These are phyloP conservation scores for Oryza meyeriana DNA, from an alignment of 176 grass and related monocot species.

Conservation along the genomic window DNA sequence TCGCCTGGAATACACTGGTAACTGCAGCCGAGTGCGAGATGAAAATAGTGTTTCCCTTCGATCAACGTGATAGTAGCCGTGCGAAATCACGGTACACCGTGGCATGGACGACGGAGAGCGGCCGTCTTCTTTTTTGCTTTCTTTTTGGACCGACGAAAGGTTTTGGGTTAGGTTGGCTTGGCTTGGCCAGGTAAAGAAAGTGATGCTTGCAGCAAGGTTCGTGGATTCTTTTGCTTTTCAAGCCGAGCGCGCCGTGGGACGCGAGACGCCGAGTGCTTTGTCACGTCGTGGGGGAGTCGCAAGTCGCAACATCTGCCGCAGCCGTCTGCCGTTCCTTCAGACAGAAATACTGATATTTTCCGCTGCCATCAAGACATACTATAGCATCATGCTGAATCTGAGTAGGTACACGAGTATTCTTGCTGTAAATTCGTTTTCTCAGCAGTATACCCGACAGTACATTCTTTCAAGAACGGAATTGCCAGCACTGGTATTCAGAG, in stretches of 20 bases:
- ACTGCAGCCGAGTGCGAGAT: not conserved
- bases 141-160: not conserved
- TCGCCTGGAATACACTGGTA: not conserved
- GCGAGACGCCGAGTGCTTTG: conserved; percentile 9
- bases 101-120: too few relatives aligned
- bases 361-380: not conserved
- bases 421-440: not conserved
- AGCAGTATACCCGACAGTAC: too few relatives aligned
- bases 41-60: not conserved
- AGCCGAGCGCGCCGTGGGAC: not conserved
- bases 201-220: conserved; percentile 36
- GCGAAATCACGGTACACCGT: not conserved
- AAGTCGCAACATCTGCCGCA: too few relatives aligned
- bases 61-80: not conserved
- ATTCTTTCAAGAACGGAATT: too few relatives aligned
- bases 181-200: conserved; percentile 2
- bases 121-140: not conserved
- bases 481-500: too few relatives aligned
- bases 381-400: conserved; percentile 2
- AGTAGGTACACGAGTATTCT: not conserved
- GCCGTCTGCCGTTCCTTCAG: not conserved
- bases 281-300: not conserved
- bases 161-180: not conserved
- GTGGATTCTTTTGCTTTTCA: conserved; percentile 28
- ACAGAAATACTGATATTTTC: not conserved